Evolutionary conservation across 1,284 basidiomycete species (phyloP).

Genomic region (Austroboletus novae-zelandiae): DNA sequence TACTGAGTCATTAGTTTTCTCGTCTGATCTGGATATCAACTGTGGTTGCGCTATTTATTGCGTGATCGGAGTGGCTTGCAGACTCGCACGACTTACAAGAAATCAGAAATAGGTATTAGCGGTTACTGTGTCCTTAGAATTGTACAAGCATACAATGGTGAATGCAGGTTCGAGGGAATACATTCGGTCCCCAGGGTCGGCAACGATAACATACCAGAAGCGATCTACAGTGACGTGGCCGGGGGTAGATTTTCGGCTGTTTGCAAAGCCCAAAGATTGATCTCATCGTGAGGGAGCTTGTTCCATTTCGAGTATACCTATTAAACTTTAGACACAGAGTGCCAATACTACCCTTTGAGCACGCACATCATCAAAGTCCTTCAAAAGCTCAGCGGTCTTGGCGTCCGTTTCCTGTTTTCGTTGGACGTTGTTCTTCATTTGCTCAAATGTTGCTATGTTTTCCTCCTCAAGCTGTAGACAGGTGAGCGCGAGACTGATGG

Average conservation of each 20-base stretch:
- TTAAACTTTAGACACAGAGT: background rate
- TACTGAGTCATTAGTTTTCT: no score
- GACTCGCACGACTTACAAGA: no score
- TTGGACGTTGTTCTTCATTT: slow-evolving; percentile 48
- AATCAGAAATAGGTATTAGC: no score
- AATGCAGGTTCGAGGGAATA: no score
- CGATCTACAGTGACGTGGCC: slow-evolving; percentile 18
- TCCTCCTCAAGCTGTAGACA: slow-evolving; percentile 50
- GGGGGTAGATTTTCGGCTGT: slow-evolving; percentile 50
- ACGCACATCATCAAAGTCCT: slow-evolving; percentile 55
- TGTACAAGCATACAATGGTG: no score
- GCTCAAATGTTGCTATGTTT: slow-evolving; percentile 46
- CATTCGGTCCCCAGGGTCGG: no score
- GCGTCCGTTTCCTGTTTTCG: slow-evolving; percentile 47
- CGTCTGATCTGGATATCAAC: no score
- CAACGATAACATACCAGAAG: background rate
- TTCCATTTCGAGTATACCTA: slow-evolving; percentile 56
- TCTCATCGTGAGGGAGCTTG: slow-evolving; percentile 56
- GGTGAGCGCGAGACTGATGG: background rate
- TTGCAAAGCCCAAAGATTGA: slow-evolving; percentile 61
- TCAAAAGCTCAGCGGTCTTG: slow-evolving; percentile 45
- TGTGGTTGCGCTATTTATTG: no score
- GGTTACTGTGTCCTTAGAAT: no score
- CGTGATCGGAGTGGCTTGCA: no score
- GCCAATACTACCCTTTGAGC: background rate